Evolutionary conservation across 768 basidiomycete species (phyloP).

Genomic region (Gloeophyllum trabeum): DNA sequence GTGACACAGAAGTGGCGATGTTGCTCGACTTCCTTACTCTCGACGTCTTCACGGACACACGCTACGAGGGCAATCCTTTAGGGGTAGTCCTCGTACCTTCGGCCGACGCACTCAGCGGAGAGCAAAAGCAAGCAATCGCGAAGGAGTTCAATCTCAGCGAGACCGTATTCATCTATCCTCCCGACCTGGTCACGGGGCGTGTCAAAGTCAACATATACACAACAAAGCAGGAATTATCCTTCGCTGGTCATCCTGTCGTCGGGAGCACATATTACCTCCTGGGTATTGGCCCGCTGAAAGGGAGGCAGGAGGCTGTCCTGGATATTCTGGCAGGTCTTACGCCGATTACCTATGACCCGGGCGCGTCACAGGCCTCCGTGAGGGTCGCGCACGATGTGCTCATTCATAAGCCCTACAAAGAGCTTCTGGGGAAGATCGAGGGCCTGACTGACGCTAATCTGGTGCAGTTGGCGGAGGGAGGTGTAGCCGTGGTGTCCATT

Average conservation of each 20-base stretch:
- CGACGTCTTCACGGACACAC: slow-evolving; percentile 31
- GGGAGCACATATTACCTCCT: background rate
- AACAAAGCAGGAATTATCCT: background rate
- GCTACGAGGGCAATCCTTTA: slow-evolving; percentile 31
- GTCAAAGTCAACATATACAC: background rate
- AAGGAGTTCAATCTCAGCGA: slow-evolving; percentile 40
- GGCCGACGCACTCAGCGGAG: slow-evolving; percentile 18
- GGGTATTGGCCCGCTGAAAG: background rate
- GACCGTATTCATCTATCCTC: slow-evolving; percentile 32
- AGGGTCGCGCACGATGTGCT: background rate
- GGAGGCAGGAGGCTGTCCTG: background rate
- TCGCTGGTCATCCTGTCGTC: background rate
- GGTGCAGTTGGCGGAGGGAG: background rate
- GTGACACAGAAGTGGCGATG: no score
- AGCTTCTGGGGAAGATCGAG: background rate
- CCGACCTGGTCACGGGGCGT: background rate
- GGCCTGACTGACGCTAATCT: background rate
- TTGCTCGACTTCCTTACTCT: slow-evolving; percentile 20
- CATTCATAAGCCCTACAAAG: background rate
- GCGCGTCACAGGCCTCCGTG: background rate
- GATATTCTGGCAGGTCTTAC: background rate
- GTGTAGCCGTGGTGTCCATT: slow-evolving; percentile 23
- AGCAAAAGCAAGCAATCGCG: slow-evolving; percentile 30
- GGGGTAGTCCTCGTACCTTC: slow-evolving; percentile 29
- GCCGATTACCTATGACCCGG: background rate